Base-by-base conservation (phyloP, 208 protist species). In the Borovskyia barvae region DNA sequence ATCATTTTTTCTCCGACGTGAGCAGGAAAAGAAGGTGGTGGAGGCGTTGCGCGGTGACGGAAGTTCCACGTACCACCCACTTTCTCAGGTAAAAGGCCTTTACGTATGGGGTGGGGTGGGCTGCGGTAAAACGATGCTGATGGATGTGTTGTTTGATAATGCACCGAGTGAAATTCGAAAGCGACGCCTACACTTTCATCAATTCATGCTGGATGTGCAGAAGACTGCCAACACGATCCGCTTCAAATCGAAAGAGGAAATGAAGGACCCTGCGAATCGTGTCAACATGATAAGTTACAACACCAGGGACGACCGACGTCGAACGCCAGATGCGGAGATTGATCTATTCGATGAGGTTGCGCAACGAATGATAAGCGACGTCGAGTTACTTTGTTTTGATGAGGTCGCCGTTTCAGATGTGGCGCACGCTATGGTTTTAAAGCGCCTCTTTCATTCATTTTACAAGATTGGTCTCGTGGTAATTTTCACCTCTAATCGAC, bases 171-270 rank as follows among this genome's bases (percentile, higher is more conserved):
- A 75, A 15, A 64, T 94, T 20, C 92, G 94, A 40, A 97, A 97
- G 66, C 72, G 69, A 22, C 80, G 95, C 28, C 82, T 98, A 36
- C 97, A 98, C 77, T 98, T 98, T 53, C 90, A 98, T 68, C 81
- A 94, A 42, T 98, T 98, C 51, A 98, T 98, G 94, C 66, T 98
- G 2, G 90, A 98, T 68, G 87, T 98, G 40, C 92, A 98, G 37
- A 75, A 81, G n/a, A 90, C 81, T 3, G 75, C 78, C 0, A 86
- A 97, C 51, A 57, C 67, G 0, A 86, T 94, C 33, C 84, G 79
- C 32, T 82, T 70, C 68, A 82, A 86, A 40, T 66, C 59, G 33
- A 62, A 83, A 35, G 74, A 85, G 58, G 80, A 94, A 69, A 57
- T 68, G 60, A 39, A 70, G 48, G 48, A 51, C 3, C 26, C 48